Conservation (phyloP, 768 basidiomycete genomes). For the Pulveroboletus ravenelii region DNA sequence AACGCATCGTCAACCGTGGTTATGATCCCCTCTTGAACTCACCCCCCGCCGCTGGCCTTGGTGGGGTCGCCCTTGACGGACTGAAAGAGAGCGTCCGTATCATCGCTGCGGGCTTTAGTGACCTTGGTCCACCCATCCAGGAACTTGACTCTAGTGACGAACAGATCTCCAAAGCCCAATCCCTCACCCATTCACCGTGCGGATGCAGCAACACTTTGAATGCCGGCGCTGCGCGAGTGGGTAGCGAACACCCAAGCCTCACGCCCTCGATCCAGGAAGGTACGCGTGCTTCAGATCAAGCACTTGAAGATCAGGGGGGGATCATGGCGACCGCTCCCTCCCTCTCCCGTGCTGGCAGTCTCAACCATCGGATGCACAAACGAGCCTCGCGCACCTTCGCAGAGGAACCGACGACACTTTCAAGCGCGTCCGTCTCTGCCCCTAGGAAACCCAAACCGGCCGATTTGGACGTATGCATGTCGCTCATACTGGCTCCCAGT, state of each 20-base stretch:
- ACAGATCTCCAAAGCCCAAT: not conserved
- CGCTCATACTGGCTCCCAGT: slow-evolving; percentile 10
- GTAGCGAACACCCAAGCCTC: slow-evolving; percentile 37
- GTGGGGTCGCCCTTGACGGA: slow-evolving; percentile 42
- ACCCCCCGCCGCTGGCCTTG: slow-evolving; percentile 5
- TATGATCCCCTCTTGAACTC: slow-evolving; percentile 8
- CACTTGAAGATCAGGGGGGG: not conserved
- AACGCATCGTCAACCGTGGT: slow-evolving; percentile 66
- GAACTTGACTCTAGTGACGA: slow-evolving; percentile 1
- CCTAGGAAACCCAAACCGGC: not conserved
- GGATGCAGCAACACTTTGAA: slow-evolving; percentile 23
- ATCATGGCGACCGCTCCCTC: slow-evolving; percentile 1
- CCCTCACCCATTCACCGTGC: slow-evolving; percentile 1
- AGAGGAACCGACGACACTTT: not conserved
- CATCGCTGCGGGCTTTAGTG: slow-evolving; percentile 44
- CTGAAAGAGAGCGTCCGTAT: slow-evolving; percentile 64
- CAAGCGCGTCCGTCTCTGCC: not conserved
- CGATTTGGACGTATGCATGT: slow-evolving; percentile 10
- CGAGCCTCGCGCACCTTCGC: slow-evolving; percentile 1
- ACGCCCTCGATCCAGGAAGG: slow-evolving; percentile 40
- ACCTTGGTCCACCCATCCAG: slow-evolving; percentile 24
- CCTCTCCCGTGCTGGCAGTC: slow-evolving; percentile 15
- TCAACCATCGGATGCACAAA: slow-evolving; percentile 12
- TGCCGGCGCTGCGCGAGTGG: slow-evolving; percentile 18
- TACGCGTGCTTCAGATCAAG: not conserved